Evolutionary conservation across 2,329 filamentous ascomycete genomes (phyloP).

Genomic region (Fusarium subglutinans): DNA sequence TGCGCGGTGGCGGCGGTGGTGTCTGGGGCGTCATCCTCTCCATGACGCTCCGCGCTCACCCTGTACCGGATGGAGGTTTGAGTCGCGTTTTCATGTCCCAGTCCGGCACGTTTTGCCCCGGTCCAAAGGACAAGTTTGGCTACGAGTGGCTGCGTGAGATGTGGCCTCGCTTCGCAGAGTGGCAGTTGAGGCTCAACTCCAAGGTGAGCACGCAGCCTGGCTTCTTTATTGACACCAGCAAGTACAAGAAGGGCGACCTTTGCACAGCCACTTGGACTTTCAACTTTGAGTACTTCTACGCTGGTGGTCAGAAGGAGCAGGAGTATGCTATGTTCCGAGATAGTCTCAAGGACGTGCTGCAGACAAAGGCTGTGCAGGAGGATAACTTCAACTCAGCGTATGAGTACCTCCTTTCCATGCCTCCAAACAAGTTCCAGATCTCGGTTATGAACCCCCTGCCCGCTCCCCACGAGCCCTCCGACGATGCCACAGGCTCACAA

Average conservation of each 20-base stretch:
- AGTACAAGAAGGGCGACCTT: background rate
- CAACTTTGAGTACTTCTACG: background rate
- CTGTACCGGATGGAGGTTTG: background rate
- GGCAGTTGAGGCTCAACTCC: background rate
- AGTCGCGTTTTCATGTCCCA: background rate
- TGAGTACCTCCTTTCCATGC: background rate
- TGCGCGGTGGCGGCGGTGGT: background rate
- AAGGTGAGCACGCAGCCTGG: constrained; percentile 5
- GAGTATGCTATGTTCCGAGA: background rate
- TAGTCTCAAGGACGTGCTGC: background rate
- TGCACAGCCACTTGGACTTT: background rate
- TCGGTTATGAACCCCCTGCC: background rate
- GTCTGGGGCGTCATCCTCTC: constrained; percentile 2
- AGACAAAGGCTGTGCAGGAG: background rate
- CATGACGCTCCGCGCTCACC: background rate
- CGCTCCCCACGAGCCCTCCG: background rate
- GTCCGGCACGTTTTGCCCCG: background rate
- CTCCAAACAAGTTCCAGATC: background rate
- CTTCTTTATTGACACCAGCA: background rate
- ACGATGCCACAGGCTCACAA: background rate
- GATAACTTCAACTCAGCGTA: background rate
- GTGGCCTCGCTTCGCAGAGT: background rate
- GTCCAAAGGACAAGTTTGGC: accelerated
- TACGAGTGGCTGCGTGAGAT: background rate
- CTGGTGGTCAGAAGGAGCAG: background rate